A percentile compares a stretch with the other conserved stretches of the same genome.
phyloP scores from a whole-genome alignment of 2,329 filamentous ascomycete genomes.

The Curvularia verruculosa region DNA sequence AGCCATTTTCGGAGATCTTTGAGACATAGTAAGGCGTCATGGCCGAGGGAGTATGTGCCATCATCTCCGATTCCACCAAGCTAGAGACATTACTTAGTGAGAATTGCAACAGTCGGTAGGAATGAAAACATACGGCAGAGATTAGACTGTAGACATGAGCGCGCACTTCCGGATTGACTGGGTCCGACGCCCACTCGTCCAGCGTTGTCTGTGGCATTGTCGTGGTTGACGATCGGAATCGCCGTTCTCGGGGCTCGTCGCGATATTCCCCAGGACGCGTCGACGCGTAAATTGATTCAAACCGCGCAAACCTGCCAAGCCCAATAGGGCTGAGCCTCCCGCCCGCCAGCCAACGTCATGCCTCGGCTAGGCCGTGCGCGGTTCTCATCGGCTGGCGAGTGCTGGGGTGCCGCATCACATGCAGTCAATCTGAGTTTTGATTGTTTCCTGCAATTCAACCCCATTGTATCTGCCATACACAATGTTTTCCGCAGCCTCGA shows the following conservation, averaged over 20 bases:
- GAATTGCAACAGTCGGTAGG: background rate
- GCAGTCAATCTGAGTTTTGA: constrained; percentile 11
- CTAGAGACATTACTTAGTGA: constrained; percentile 55
- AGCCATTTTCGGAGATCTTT: constrained; percentile 96
- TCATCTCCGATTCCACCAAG: constrained; percentile 85
- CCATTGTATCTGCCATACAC: constrained; percentile 1
- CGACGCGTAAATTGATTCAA: constrained; percentile 44
- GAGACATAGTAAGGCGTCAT: constrained; percentile 88
- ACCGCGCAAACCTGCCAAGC: constrained; percentile 35
- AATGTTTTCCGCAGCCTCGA: constrained; percentile 46
- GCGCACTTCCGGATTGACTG: constrained; percentile 87
- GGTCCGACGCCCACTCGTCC: constrained; percentile 54
- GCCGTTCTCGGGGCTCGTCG: constrained; percentile 6
- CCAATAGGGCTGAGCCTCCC: constrained; percentile 5
- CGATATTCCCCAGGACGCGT: constrained; percentile 34
- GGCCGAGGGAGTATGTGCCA: constrained; percentile 84
- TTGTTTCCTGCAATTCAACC: background rate
- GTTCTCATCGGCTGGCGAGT: constrained; percentile 32
- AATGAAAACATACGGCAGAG: constrained; percentile 71
- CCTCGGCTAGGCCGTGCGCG: constrained; percentile 30
- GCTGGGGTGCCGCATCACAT: constrained; percentile 22
- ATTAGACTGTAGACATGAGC: constrained; percentile 93
- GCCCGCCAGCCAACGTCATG: constrained; percentile 23
- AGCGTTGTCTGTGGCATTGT: constrained; percentile 48
- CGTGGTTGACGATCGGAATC: constrained; percentile 32